Base-by-base conservation (phyloP, 139 green algal species). In the Desmodesmus armatus region DNA sequence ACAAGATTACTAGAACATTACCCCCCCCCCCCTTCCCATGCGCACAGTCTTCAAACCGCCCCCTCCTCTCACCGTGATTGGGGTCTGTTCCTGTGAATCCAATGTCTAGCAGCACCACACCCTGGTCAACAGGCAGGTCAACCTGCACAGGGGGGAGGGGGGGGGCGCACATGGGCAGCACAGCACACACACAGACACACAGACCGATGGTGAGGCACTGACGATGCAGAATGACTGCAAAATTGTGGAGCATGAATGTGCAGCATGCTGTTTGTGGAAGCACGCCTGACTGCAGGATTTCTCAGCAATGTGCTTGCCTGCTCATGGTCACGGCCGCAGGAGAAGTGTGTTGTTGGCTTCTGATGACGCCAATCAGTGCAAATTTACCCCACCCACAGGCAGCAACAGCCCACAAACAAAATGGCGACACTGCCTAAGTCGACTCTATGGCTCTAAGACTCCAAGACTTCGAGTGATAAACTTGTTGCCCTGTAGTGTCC, bases 41-140 rank as follows among this genome's bases (percentile, higher is more conserved):
- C n/a, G n/a, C n/a, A n/a, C n/a, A n/a, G n/a, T n/a, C n/a, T n/a
- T n/a, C n/a, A n/a, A n/a, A n/a, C n/a, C n/a, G n/a, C n/a, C n/a
- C n/a, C n/a, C n/a, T n/a, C n/a, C n/a, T 3, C 90, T 80, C 71
- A 96, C 95, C 97, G 84, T 98, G 97, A 75, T 97, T 95, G 37
- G 96, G 93, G 73, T 99, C 94, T 23, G 87, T 89, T 6, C 87
- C 91, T 9, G 92, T 95, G 89, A 99, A 99, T 4, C 92, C 96
- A 51, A 99, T 95, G 88, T 99, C 97, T 70, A 99, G 91, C 74
- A 99, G 89, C 67, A 99, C 96, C 5, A 99, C 91, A n/a, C 92
- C 96, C 51, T 93, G 92, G 27, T 98, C 94, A 0, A 99, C 23
- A 1, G 96, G 96, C 37, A 99, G 87, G 2, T 96, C 79, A 19